Percentiles rank a stretch among this genome's conserved stretches.
phyloP scores from a whole-genome alignment of 257 asterid genomes.

The Solanum ossicruentum region DNA sequence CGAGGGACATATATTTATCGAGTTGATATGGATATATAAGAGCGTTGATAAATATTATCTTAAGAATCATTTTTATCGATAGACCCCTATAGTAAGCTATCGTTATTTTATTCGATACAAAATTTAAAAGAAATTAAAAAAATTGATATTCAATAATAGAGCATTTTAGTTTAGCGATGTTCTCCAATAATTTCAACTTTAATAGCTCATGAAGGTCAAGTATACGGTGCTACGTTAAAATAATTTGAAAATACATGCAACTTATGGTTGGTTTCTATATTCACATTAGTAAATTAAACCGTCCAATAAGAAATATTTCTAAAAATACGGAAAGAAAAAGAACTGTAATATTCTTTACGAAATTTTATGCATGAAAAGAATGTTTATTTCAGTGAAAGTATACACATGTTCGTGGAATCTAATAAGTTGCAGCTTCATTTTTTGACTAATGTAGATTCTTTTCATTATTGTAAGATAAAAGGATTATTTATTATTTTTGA shows the following conservation, averaged over 20 bases:
- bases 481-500: no score
- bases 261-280: background rate
- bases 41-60: no score
- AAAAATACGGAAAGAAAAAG: background rate
- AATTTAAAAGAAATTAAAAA: background rate
- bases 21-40: background rate
- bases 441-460: background rate
- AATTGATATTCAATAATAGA: background rate
- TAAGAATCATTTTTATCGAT: background rate
- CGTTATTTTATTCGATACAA: background rate
- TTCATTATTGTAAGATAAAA: no score
- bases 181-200: background rate
- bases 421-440: background rate
- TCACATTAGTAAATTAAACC: background rate
- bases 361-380: background rate
- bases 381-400: background rate
- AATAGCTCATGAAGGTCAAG: background rate
- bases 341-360: background rate
- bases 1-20: background rate
- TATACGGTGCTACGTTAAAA: no score
- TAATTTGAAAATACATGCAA: background rate
- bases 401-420: background rate
- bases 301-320: background rate
- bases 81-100: accelerated
- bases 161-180: background rate